These are phyloP conservation scores for Nigrospora osmanthi DNA, from an alignment of 2,329 filamentous ascomycete species.

Conservation along the genomic window DNA sequence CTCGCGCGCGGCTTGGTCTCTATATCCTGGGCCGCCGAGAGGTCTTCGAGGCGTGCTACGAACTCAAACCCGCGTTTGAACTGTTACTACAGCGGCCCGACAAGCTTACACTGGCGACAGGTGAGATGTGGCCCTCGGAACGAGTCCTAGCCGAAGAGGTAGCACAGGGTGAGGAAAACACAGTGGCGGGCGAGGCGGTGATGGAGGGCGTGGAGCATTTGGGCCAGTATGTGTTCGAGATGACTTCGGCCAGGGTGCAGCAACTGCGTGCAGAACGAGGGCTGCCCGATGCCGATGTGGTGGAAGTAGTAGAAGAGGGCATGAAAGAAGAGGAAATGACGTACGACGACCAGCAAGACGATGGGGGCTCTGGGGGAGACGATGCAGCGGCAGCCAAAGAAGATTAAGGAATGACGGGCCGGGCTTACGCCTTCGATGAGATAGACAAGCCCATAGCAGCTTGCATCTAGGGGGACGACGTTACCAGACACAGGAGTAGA, in stretches of 20 bases:
- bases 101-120: slow-evolving; percentile 72
- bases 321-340: slow-evolving; percentile 24
- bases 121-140: slow-evolving; percentile 74
- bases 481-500: too few species aligned
- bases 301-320: slow-evolving; percentile 13
- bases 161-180: slow-evolving; percentile 35
- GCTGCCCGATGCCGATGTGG: slow-evolving; percentile 12
- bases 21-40: slow-evolving; percentile 85
- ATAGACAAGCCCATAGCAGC: too few species aligned
- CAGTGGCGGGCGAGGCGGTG: slow-evolving; percentile 49
- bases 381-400: background rate
- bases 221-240: slow-evolving; percentile 93
- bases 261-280: slow-evolving; percentile 36
- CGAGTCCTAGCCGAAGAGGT: slow-evolving; percentile 26
- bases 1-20: slow-evolving; percentile 80
- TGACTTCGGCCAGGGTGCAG: slow-evolving; percentile 62
- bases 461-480: too few species aligned
- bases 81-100: slow-evolving; percentile 69
- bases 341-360: background rate
- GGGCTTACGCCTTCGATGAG: too few species aligned
- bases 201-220: slow-evolving; percentile 94
- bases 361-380: background rate
- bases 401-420: background rate
- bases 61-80: slow-evolving; percentile 81
- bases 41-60: slow-evolving; percentile 82